A percentile compares a stretch with the other conserved stretches of the same genome.
Conservation (phyloP, 257 asterid genomes). For the Datura wrightii region DNA sequence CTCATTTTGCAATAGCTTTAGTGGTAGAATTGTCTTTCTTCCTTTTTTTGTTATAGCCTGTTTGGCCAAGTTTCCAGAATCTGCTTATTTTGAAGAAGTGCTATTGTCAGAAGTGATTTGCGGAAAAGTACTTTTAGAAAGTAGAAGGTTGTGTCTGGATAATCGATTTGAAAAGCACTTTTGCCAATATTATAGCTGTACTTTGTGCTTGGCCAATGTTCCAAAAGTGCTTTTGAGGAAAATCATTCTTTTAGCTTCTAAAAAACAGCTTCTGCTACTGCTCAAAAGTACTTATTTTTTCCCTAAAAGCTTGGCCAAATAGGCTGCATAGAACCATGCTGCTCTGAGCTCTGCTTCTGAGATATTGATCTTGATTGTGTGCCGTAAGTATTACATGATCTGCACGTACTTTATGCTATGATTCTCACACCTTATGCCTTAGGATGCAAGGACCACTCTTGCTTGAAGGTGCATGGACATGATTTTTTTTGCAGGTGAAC, state of each 20-base stretch:
- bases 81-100: not conserved
- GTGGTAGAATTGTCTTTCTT: not conserved
- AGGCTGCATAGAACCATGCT: not conserved
- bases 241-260: not conserved
- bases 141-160: not conserved
- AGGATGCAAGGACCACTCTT: slow-evolving; percentile 61
- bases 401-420: slow-evolving; percentile 43
- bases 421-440: slow-evolving; percentile 53
- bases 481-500: slow-evolving; percentile 70
- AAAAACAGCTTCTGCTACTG: not conserved
- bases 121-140: not conserved
- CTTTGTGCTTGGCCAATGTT: not conserved
- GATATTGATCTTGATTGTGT: slow-evolving; percentile 35
- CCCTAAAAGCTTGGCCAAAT: not conserved
- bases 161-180: not conserved
- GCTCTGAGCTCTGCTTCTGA: slow-evolving; percentile 37
- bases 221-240: slow-evolving; percentile 4
- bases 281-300: not conserved
- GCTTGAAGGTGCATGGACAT: slow-evolving; percentile 63
- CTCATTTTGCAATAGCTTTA: not conserved
- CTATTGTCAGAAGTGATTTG: not conserved
- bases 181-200: not conserved
- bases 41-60: not conserved
- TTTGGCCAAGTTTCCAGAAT: not conserved
- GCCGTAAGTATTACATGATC: slow-evolving; percentile 43